phyloP scores from a whole-genome alignment of 2,329 filamentous ascomycete genomes.

The Tolypocladium capitatum region DNA sequence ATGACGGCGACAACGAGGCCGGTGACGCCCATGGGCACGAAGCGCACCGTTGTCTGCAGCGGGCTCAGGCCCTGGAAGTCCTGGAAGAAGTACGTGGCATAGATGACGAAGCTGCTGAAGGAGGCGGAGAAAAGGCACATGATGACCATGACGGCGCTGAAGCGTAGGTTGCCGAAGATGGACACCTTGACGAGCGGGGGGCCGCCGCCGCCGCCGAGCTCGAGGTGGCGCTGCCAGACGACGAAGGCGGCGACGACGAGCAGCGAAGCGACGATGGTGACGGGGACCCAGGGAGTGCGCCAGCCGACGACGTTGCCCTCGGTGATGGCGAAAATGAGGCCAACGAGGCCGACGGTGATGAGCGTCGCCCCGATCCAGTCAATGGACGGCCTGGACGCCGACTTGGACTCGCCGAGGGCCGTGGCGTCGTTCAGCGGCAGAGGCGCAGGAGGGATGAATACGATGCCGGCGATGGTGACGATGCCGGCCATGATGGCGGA shows the following conservation, averaged over 20 bases:
- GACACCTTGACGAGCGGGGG: constrained; percentile 54
- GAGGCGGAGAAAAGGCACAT: constrained; percentile 53
- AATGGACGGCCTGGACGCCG: constrained; percentile 22
- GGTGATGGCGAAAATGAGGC: constrained; percentile 52
- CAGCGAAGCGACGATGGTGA: constrained; percentile 44
- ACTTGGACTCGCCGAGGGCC: constrained; percentile 19
- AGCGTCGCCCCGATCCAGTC: constrained; percentile 56
- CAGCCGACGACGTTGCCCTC: constrained; percentile 59
- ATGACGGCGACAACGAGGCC: constrained; percentile 44
- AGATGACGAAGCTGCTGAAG: constrained; percentile 57
- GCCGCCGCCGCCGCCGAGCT: constrained; percentile 9
- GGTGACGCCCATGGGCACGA: constrained; percentile 50
- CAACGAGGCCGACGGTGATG: constrained; percentile 47
- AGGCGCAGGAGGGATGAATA: constrained; percentile 44
- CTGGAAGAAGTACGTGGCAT: constrained; percentile 58
- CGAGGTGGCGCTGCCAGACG: constrained; percentile 42
- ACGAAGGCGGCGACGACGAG: constrained; percentile 43
- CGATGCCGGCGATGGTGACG: constrained; percentile 41
- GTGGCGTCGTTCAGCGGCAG: constrained; percentile 11
- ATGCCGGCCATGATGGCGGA: constrained; percentile 45
- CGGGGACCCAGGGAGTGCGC: constrained; percentile 47
- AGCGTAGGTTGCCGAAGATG: constrained; percentile 45
- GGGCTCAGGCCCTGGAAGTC: constrained; percentile 48
- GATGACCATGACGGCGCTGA: constrained; percentile 50
- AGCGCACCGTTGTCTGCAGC: constrained; percentile 55